phyloP scores from a whole-genome alignment of 2,329 filamentous ascomycete species.

The Monosporascus sp. region DNA sequence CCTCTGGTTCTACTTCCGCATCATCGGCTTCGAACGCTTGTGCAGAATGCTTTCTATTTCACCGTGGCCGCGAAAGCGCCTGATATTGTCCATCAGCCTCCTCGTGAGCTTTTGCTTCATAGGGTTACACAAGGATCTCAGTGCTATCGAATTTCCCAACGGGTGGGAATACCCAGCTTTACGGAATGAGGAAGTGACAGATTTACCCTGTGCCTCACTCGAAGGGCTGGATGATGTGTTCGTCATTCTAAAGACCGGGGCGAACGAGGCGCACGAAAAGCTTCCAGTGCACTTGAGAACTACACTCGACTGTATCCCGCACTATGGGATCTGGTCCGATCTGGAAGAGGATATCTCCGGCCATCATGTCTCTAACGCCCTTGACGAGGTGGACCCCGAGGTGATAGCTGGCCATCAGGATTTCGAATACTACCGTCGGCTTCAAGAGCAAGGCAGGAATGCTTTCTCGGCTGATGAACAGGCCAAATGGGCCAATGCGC shows the following conservation, averaged over 20 bases:
- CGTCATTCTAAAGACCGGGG: slow-evolving; percentile 52
- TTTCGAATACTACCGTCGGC: slow-evolving; percentile 45
- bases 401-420: slow-evolving; percentile 36
- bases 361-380: slow-evolving; percentile 42
- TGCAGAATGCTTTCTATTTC: too few species aligned
- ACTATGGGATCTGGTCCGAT: slow-evolving; percentile 55
- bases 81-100: too few species aligned
- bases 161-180: too few species aligned
- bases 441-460: slow-evolving; percentile 35
- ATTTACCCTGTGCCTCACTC: slow-evolving; percentile 4
- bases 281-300: slow-evolving; percentile 49
- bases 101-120: too few species aligned
- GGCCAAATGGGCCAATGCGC: slow-evolving; percentile 19
- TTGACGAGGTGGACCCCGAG: slow-evolving; percentile 35
- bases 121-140: too few species aligned
- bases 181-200: too few species aligned
- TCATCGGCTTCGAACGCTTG: too few species aligned
- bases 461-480: slow-evolving; percentile 31
- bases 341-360: slow-evolving; percentile 46
- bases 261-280: slow-evolving; percentile 49
- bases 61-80: too few species aligned
- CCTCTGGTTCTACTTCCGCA: too few species aligned
- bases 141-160: too few species aligned
- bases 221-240: slow-evolving; percentile 45
- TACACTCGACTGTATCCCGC: slow-evolving; percentile 48